Percentiles rank a stretch among this genome's conserved stretches.
Evolutionary conservation across 164 flowering plant genomes (phyloP).

Genomic region (Amborella trichopoda): DNA sequence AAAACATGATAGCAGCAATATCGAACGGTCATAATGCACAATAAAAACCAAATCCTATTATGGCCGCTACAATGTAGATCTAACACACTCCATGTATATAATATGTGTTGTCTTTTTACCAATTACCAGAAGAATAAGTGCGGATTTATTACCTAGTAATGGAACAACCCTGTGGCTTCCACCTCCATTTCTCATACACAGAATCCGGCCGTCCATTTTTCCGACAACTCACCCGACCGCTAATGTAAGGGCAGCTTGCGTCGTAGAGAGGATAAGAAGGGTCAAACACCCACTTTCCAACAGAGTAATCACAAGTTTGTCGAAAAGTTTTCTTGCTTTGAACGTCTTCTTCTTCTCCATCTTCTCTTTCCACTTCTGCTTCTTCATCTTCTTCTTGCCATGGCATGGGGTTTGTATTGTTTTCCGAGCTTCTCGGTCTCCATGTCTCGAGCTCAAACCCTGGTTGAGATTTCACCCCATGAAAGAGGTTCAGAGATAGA

Average conservation of each 20-base stretch:
- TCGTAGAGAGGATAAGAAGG: slow-evolving; percentile 55
- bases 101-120: not conserved
- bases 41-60: not conserved
- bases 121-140: too few species aligned
- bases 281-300: slow-evolving; percentile 80
- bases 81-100: not conserved
- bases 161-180: slow-evolving; percentile 69
- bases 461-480: too few species aligned
- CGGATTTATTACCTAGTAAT: slow-evolving; percentile 87
- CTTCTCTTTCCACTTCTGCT: slow-evolving; percentile 35
- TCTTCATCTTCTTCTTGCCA: slow-evolving; percentile 5
- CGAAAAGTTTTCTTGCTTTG: slow-evolving; percentile 14
- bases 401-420: too few species aligned
- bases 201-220: slow-evolving; percentile 87
- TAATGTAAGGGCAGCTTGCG: slow-evolving; percentile 62
- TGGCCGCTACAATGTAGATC: not conserved
- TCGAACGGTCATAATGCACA: not conserved
- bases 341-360: slow-evolving; percentile 27
- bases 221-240: slow-evolving; percentile 62
- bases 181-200: slow-evolving; percentile 79
- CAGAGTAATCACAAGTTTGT: slow-evolving; percentile 49
- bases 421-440: too few species aligned
- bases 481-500: too few species aligned
- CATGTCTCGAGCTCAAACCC: too few species aligned
- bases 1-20: not conserved